A percentile compares a stretch with the other conserved stretches of the same genome.
Conservation (phyloP, 495 filamentous ascomycete genomes). For the Xylaria grammica region DNA sequence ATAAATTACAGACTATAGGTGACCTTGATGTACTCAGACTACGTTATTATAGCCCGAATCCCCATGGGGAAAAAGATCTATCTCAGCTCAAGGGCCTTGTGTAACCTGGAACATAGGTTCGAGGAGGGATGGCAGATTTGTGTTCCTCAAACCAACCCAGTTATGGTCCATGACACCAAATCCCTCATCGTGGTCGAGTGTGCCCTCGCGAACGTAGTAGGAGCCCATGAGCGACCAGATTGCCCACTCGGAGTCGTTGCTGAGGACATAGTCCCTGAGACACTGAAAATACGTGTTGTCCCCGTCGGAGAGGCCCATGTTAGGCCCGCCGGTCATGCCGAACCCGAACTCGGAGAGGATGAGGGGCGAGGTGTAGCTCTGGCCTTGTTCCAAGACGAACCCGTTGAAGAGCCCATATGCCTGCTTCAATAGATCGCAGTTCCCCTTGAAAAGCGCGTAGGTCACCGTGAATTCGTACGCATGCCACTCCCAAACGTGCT, state of each 20-base stretch:
- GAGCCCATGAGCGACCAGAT: constrained; percentile 56
- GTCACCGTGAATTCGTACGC: constrained; percentile 56
- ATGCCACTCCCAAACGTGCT: constrained; percentile 60
- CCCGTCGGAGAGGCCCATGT: constrained; percentile 39
- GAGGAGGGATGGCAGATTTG: constrained; percentile 39
- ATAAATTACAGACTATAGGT: not conserved
- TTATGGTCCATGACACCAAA: constrained; percentile 51
- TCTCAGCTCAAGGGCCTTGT: constrained; percentile 43
- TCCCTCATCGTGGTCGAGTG: constrained; percentile 48
- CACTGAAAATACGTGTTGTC: constrained; percentile 48
- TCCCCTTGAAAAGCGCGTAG: constrained; percentile 41
- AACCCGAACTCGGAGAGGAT: constrained; percentile 57
- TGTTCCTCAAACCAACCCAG: constrained; percentile 54
- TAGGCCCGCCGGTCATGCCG: constrained; percentile 47
- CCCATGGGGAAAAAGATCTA: not conserved
- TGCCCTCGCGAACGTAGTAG: constrained; percentile 53
- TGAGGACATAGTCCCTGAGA: constrained; percentile 47
- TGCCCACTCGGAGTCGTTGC: constrained; percentile 58
- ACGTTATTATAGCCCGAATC: too few species aligned
- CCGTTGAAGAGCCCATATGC: constrained; percentile 46
- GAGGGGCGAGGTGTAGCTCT: constrained; percentile 51
- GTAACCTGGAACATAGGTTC: constrained; percentile 49
- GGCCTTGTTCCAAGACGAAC: constrained; percentile 51
- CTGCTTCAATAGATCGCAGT: constrained; percentile 46
- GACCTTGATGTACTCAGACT: too few species aligned